Evolutionary conservation across 345 rosid genomes (phyloP).

Genomic region (Pistacia integerrima): DNA sequence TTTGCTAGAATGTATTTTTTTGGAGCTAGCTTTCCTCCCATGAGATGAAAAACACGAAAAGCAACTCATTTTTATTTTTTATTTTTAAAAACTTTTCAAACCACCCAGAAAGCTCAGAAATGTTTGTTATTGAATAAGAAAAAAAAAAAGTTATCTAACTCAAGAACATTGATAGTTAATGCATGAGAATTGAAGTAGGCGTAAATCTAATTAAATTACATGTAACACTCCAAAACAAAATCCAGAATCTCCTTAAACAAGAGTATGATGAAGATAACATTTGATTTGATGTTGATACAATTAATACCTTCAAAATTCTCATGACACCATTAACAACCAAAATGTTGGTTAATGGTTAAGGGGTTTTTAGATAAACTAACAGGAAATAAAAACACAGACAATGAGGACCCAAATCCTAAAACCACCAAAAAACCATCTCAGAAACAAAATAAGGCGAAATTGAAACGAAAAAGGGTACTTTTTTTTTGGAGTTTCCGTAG

Average conservation of each 20-base stretch:
- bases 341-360: neutral
- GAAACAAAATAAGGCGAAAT: neutral
- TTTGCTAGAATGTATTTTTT: constrained; percentile 28
- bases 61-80: constrained; percentile 59
- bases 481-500: constrained; percentile 11
- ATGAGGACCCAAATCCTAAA: neutral
- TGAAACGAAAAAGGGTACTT: neutral
- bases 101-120: neutral
- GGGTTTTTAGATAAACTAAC: no score
- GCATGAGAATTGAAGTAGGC: no score
- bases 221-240: neutral
- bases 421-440: neutral
- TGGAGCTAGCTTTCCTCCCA: constrained; percentile 40
- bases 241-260: neutral
- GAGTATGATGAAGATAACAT: neutral
- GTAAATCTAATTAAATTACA: neutral
- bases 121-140: no score
- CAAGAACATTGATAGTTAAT: no score
- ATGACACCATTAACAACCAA: neutral
- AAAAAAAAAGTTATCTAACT: no score
- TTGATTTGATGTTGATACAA: neutral
- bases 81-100: neutral
- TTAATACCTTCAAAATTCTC: neutral
- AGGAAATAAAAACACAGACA: neutral
- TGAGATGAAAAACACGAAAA: constrained; percentile 72